phyloP scores from a whole-genome alignment of 2,329 filamentous ascomycete genomes.

The Apiospora arundinis region DNA sequence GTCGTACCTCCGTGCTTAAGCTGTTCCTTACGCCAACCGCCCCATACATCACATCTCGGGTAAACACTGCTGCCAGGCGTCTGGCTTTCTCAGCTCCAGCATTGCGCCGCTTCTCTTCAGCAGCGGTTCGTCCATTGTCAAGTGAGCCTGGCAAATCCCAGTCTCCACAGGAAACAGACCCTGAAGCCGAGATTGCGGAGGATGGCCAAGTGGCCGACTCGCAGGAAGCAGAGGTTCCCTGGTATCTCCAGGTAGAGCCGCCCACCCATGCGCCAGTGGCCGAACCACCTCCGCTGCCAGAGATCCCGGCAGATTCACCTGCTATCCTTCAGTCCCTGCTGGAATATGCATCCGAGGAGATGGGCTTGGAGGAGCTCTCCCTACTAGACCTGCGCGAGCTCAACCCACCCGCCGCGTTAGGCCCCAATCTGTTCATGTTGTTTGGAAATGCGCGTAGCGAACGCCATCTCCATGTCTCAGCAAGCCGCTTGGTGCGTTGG shows the following conservation, averaged over 20 bases:
- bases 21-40: slow-evolving; percentile 32
- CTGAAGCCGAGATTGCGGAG: neutral
- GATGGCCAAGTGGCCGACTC: slow-evolving; percentile 4
- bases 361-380: slow-evolving; percentile 82
- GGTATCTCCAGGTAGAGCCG: slow-evolving; percentile 83
- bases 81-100: neutral
- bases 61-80: slow-evolving; percentile 19
- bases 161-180: neutral
- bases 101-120: slow-evolving; percentile 17
- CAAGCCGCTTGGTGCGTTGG: slow-evolving; percentile 89
- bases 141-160: neutral
- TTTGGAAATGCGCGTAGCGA: slow-evolving; percentile 91
- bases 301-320: slow-evolving; percentile 72
- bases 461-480: slow-evolving; percentile 89
- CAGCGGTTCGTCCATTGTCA: neutral
- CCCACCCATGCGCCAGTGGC: slow-evolving; percentile 57
- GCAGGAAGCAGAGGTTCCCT: slow-evolving; percentile 49
- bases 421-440: slow-evolving; percentile 89
- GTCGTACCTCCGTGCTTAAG: slow-evolving; percentile 35
- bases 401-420: slow-evolving; percentile 86
- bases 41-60: slow-evolving; percentile 22
- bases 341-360: slow-evolving; percentile 79
- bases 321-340: slow-evolving; percentile 74
- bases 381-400: slow-evolving; percentile 84
- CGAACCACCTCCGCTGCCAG: slow-evolving; percentile 54